Conservation (phyloP, 441 rosid species). For the Pelargonium australe region DNA sequence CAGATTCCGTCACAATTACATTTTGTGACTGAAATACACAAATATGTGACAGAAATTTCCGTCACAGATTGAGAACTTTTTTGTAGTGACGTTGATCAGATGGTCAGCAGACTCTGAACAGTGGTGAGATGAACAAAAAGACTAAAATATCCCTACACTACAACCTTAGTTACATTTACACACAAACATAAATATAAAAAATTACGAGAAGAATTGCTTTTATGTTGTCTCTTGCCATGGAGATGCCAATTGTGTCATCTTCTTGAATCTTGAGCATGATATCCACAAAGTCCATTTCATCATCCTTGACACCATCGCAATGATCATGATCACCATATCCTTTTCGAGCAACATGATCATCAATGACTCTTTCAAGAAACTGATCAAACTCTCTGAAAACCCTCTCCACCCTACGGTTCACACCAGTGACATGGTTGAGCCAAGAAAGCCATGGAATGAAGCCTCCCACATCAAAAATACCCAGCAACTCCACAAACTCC, state of each 20-base stretch:
- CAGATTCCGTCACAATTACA: too few relatives aligned
- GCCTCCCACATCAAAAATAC: conserved; percentile 16
- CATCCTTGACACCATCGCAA: conserved; percentile 4
- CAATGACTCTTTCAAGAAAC: conserved; percentile 23
- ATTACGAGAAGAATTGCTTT: conserved; percentile 44
- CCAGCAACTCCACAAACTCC: conserved; percentile 15
- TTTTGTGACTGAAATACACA: too few relatives aligned
- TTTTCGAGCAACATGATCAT: conserved; percentile 14
- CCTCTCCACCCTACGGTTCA: conserved; percentile 15
- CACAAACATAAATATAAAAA: too few relatives aligned
- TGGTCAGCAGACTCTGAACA: too few relatives aligned
- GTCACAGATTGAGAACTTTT: too few relatives aligned
- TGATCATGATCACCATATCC: not conserved
- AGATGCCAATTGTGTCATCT: conserved; percentile 17
- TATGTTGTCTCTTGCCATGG: conserved; percentile 27
- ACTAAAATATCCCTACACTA: too few relatives aligned
- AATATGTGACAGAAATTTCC: too few relatives aligned
- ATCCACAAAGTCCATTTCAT: conserved; percentile 26
- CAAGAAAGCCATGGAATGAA: conserved; percentile 26
- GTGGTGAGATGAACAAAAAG: too few relatives aligned
- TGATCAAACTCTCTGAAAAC: conserved; percentile 21
- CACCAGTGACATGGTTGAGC: conserved; percentile 19
- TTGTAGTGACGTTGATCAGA: too few relatives aligned
- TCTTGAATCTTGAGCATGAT: conserved; percentile 33
- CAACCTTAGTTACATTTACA: too few relatives aligned